Percentiles rank a stretch among this genome's conserved stretches.
Evolutionary conservation across 352 stramenopile genomes (phyloP).

Genomic region (Globisporangium viniferum): DNA sequence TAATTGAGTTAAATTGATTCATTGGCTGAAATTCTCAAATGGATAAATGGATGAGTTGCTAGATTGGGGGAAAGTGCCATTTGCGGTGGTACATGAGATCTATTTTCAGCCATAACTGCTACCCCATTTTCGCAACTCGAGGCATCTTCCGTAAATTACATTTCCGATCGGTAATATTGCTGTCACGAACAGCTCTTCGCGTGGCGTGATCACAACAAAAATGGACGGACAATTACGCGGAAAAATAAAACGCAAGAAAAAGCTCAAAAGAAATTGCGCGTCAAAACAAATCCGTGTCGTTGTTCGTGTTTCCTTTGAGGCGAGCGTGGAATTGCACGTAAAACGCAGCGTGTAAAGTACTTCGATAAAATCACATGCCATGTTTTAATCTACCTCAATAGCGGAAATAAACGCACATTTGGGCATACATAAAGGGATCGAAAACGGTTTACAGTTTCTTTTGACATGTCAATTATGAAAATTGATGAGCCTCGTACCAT

Average conservation of each 20-base stretch:
- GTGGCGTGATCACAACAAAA: background rate
- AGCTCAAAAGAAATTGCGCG: background rate
- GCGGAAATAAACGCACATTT: background rate
- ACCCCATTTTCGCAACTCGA: background rate
- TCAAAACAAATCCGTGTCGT: background rate
- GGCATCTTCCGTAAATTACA: background rate
- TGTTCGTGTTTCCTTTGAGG: background rate
- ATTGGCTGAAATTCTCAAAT: slow-evolving; percentile 1
- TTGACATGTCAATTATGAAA: background rate
- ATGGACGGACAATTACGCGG: background rate
- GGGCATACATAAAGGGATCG: background rate
- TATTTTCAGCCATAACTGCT: no score
- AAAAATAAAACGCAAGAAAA: background rate
- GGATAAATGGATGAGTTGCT: background rate
- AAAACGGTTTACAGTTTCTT: background rate
- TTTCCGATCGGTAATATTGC: background rate
- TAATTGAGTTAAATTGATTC: background rate
- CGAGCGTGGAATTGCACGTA: background rate
- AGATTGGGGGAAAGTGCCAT: background rate
- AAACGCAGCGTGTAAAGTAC: background rate
- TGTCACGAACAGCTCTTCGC: background rate
- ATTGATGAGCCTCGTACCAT: background rate
- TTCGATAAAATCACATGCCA: background rate
- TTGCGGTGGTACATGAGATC: no score
- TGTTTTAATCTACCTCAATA: background rate